These are phyloP conservation scores for Manihot esculenta DNA, from an alignment of 441 rosid genomes.

Conservation along the genomic window DNA sequence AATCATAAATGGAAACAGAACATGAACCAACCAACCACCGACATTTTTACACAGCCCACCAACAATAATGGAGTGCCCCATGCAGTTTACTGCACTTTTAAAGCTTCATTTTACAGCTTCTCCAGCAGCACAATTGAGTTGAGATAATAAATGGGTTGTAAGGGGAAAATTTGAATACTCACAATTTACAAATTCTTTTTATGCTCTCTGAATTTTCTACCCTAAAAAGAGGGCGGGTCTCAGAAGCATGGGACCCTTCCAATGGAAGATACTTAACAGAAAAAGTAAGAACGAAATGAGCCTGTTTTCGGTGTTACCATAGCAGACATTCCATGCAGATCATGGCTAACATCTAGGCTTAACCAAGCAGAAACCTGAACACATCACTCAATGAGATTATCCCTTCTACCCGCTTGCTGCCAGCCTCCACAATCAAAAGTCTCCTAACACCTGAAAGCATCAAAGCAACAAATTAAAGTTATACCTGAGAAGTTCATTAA, in stretches of 20 bases:
- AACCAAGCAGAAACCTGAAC: slow-evolving; percentile 76
- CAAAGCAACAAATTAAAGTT: not conserved
- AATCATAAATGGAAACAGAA: not conserved
- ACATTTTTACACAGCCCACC: slow-evolving; percentile 12
- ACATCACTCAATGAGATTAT: slow-evolving; percentile 83
- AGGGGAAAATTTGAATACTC: slow-evolving; percentile 32
- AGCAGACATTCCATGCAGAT: slow-evolving; percentile 17
- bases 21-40: slow-evolving; percentile 10
- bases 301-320: slow-evolving; percentile 12
- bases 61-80: not conserved
- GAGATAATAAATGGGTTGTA: slow-evolving; percentile 24
- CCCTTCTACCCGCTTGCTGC: slow-evolving; percentile 98
- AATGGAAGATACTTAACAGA: slow-evolving; percentile 25
- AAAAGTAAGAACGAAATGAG: slow-evolving; percentile 22
- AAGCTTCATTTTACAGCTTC: slow-evolving; percentile 26
- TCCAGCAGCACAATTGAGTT: slow-evolving; percentile 25
- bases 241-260: slow-evolving; percentile 27
- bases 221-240: slow-evolving; percentile 29
- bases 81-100: slow-evolving; percentile 16
- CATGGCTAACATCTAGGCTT: slow-evolving; percentile 10
- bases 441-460: slow-evolving; percentile 72
- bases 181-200: slow-evolving; percentile 49
- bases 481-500: not conserved
- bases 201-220: slow-evolving; percentile 42
- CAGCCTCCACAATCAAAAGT: slow-evolving; percentile 88